Evolutionary conservation across 2,329 filamentous ascomycete species (phyloP), one percentile per base, ranked within the genome.

Genomic region (Neonectria punicea): DNA sequence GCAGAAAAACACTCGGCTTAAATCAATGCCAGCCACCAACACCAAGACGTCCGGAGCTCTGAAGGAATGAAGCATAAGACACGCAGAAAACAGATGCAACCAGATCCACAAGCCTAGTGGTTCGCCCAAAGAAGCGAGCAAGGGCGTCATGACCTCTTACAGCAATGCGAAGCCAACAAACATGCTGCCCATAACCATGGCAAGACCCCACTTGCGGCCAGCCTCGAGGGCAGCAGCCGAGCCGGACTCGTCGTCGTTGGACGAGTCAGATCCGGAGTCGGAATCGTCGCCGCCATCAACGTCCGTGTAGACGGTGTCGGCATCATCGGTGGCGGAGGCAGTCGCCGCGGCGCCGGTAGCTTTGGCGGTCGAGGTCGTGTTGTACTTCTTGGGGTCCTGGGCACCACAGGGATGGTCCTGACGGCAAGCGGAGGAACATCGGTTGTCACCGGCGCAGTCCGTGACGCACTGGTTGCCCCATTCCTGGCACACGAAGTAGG

Each of bases 401-500:
- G 92, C 92, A 76, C 92, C 92, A 78, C 92, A 95, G 3, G 89
- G 91, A 80, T 93, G 83, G 67, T 94, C 81, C 72, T 87, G 74
- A 60, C 86, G 84, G 82, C 92, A 94, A 60, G 79, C 72, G 64
- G 80, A 79, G n/a, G 85, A 78, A 77, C 92, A 94, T 71, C 84
- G 84, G 79, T 90, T 83, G 68, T 80, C 76, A 54, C 75, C 64
- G 36, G 79, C 81, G 79, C 92, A 94, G 63, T 67, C 79, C 2
- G 70, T 75, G 13, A 91, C 89, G 77, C 91, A 93, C 79, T 93
- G 87, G 77, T 82, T 88, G 72, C 88, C 90, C 85, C 86, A 93
- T 80, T 91, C 85, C 51, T 85, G 85, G 86, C 92, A 96, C 73
- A 89, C 85, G 81, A 90, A 93, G 85, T 89, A 95, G 36, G 93